Evolutionary conservation across 768 basidiomycete species (phyloP).

Genomic region (Tylopilus intermedius): DNA sequence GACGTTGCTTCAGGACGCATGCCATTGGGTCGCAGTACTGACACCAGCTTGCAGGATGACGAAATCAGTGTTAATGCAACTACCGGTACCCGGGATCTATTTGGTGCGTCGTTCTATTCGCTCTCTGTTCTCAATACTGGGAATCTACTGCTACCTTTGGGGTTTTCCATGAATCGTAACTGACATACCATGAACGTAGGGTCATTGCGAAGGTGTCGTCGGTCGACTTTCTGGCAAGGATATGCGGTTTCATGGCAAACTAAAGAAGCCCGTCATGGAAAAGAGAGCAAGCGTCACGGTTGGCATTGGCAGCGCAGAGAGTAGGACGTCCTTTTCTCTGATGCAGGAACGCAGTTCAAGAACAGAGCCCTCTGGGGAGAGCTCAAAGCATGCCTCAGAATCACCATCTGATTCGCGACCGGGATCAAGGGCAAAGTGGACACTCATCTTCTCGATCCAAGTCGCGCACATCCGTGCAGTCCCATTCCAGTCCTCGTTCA

Average conservation of each 20-base stretch:
- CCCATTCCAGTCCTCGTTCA: conserved; percentile 16
- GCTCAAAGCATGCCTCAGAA: conserved; percentile 9
- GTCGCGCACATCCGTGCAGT: conserved; percentile 13
- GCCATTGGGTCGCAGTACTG: not conserved
- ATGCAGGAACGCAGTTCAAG: conserved; percentile 5
- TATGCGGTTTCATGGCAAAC: conserved; percentile 65
- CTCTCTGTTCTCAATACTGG: not conserved
- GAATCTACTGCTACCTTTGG: not conserved
- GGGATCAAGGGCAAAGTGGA: conserved; percentile 14
- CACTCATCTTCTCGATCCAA: conserved; percentile 15
- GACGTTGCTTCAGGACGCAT: not conserved
- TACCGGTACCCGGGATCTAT: conserved; percentile 53
- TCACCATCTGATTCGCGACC: conserved; percentile 19
- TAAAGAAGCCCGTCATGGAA: conserved; percentile 77
- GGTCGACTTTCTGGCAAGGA: conserved; percentile 61
- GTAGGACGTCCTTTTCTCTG: conserved; percentile 19
- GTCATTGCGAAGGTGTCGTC: conserved; percentile 84
- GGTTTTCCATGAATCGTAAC: not conserved
- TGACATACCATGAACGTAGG: conserved; percentile 39
- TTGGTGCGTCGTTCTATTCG: conserved; percentile 46
- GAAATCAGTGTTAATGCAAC: conserved; percentile 74
- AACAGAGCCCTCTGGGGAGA: conserved; percentile 1
- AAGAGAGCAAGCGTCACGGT: conserved; percentile 42
- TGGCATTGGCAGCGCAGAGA: not conserved
- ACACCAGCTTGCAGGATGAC: conserved; percentile 54